Evolutionary conservation across 2,329 filamentous ascomycete species (phyloP).

Genomic region (Colletotrichum endophyticum): DNA sequence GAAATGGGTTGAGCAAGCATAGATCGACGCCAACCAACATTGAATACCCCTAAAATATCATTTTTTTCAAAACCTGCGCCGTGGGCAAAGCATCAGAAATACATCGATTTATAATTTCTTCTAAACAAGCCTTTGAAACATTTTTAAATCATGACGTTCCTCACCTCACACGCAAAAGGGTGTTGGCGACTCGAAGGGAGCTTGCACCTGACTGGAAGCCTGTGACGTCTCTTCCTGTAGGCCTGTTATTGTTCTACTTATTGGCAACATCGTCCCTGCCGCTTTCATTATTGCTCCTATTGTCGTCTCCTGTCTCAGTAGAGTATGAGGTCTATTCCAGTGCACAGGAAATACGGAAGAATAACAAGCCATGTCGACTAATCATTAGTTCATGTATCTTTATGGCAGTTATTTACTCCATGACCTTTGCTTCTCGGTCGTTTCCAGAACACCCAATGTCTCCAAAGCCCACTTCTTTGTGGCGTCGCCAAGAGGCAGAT

Average conservation of each 20-base stretch:
- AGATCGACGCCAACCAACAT: background rate
- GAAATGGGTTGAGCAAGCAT: constrained; percentile 23
- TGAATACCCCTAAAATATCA: background rate
- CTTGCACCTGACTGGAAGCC: too few relatives aligned
- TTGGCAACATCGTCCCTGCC: too few relatives aligned
- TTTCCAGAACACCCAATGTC: constrained; percentile 41
- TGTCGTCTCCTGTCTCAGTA: background rate
- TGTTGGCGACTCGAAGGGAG: too few relatives aligned
- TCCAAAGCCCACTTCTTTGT: constrained; percentile 46
- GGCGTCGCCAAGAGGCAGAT: constrained; percentile 39
- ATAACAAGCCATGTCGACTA: background rate
- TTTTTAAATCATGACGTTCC: too few relatives aligned
- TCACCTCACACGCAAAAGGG: too few relatives aligned
- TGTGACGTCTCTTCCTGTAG: too few relatives aligned
- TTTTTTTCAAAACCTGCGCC: background rate
- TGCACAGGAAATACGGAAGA: background rate
- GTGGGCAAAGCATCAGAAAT: background rate
- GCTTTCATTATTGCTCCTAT: background rate
- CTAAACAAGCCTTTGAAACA: too few relatives aligned
- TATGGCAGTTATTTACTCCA: background rate
- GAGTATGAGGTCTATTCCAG: background rate
- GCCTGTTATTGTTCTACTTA: too few relatives aligned
- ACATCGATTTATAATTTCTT: too few relatives aligned
- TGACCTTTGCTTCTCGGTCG: constrained; percentile 31
- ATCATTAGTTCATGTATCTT: background rate